phyloP scores from a whole-genome alignment of 2,329 filamentous ascomycete species.

The Keithomyces neogunnii region DNA sequence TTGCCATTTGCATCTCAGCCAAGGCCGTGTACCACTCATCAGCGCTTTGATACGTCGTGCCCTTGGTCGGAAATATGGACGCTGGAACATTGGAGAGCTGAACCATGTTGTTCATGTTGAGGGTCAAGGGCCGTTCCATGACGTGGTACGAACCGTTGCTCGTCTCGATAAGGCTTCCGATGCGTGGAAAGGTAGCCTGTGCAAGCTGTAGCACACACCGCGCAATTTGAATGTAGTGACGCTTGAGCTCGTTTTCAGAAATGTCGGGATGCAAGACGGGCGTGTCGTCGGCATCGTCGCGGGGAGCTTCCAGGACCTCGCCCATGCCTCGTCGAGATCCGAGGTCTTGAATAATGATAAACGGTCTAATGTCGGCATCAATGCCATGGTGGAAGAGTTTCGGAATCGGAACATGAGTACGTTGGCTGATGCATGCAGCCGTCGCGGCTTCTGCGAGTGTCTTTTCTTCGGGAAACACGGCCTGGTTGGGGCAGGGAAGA shows the following conservation, averaged over 20 bases:
- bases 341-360: constrained; percentile 15
- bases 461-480: constrained; percentile 15
- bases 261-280: constrained; percentile 17
- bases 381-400: constrained; percentile 13
- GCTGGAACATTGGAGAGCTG: constrained; percentile 16
- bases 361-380: constrained; percentile 15
- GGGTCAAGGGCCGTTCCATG: constrained; percentile 26
- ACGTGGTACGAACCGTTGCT: constrained; percentile 18
- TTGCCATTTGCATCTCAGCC: constrained; percentile 31
- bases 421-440: constrained; percentile 9
- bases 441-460: constrained; percentile 15
- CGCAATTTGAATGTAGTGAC: constrained; percentile 27
- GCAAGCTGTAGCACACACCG: constrained; percentile 30
- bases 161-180: constrained; percentile 27
- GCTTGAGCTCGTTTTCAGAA: constrained; percentile 19
- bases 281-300: constrained; percentile 11
- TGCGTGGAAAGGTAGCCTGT: constrained; percentile 22
- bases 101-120: constrained; percentile 33
- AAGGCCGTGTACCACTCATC: constrained; percentile 30
- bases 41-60: constrained; percentile 15
- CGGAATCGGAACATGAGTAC: constrained; percentile 17
- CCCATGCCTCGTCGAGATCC: constrained; percentile 11
- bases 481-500: constrained; percentile 13
- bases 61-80: constrained; percentile 12
- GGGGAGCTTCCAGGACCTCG: constrained; percentile 12